A percentile compares a stretch with the other conserved stretches of the same genome.
phyloP scores from a whole-genome alignment of 768 basidiomycete genomes.

The Boletus insuetus region DNA sequence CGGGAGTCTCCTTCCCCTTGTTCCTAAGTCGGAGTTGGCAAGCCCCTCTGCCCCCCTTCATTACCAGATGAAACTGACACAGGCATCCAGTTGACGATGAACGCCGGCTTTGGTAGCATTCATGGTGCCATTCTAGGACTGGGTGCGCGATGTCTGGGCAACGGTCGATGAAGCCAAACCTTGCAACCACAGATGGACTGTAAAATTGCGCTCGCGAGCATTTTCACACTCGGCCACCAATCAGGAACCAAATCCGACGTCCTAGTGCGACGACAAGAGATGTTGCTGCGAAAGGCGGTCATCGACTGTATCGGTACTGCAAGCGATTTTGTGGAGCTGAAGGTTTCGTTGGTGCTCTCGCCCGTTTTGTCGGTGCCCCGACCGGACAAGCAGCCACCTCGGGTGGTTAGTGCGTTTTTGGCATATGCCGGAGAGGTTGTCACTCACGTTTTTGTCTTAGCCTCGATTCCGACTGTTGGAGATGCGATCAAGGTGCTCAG shows the following conservation, averaged over 20 bases:
- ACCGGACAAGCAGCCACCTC: too few species aligned
- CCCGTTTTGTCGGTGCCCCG: too few species aligned
- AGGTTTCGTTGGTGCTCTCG: too few species aligned
- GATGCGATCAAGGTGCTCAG: too few species aligned
- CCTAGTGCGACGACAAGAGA: slow-evolving; percentile 52
- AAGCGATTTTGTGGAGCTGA: slow-evolving; percentile 76
- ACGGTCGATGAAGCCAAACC: slow-evolving; percentile 54
- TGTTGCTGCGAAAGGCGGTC: slow-evolving; percentile 56
- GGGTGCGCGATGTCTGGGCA: slow-evolving; percentile 68
- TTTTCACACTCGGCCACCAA: slow-evolving; percentile 54
- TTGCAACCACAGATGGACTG: slow-evolving; percentile 64
- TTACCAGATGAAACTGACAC: neutral
- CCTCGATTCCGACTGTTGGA: too few species aligned
- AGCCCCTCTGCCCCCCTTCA: slow-evolving; percentile 23
- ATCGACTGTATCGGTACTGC: slow-evolving; percentile 67
- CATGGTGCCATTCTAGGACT: slow-evolving; percentile 77
- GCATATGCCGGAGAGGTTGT: too few species aligned
- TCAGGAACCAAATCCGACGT: slow-evolving; percentile 58
- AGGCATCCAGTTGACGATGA: slow-evolving; percentile 48
- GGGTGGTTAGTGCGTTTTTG: too few species aligned
- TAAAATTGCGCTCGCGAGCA: slow-evolving; percentile 56
- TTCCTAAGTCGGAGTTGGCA: slow-evolving; percentile 80
- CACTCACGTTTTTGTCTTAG: too few species aligned
- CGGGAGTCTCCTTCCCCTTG: too few species aligned
- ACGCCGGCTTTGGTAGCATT: slow-evolving; percentile 80